Base-by-base conservation (phyloP, 108 stramenopile species). In the Mayamaea pseudoterrestris region DNA sequence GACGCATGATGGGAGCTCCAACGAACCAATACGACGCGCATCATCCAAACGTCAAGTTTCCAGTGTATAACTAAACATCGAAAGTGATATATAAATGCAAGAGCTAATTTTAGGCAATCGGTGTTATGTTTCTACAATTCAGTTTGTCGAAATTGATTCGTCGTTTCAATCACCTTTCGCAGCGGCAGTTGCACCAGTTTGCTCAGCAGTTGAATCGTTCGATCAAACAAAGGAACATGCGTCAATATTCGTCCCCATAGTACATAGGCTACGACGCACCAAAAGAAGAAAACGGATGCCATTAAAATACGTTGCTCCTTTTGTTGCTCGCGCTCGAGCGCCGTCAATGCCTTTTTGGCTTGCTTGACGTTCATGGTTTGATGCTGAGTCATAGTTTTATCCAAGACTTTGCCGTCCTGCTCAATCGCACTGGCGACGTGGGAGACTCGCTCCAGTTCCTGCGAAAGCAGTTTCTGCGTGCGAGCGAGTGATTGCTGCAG, bases 11-110 rank as follows among this genome's bases (percentile, higher is more conserved):
- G 61, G 78, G 78, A 32, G 41, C 85, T 34, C 83, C 89, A 1
- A 90, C 89, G 22, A 82, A 90, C 58, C 87, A 89, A 63, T 89
- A 84, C 61, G 82, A 89, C 62, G 63, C 75, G 34, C 34, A 49
- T 7, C 31, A 62, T 48, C 71, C 71, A 4, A 63, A 63, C 25
- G 65, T 68, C n/a, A 73, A 72, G 11, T 83, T 60, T 50, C 87
- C 87, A 31, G 83, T 80, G 43, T 74, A 67, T 58, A 35, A 9
- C 35, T 23, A 51, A 16, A 39, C 20, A 24, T 44, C 47, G 60
- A 46, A n/a, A n/a, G n/a, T n/a, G n/a, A n/a, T n/a, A n/a, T n/a
- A n/a, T n/a, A n/a, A n/a, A n/a, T n/a, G 21, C 2, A 55, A 29
- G 12, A 12, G 24, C 13, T 11, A 55, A 22, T 18, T 7, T 4